Evolutionary conservation across 495 filamentous ascomycete genomes (phyloP), one percentile per base, ranked within the genome.

Genomic region (Hyaloscypha variabilis): DNA sequence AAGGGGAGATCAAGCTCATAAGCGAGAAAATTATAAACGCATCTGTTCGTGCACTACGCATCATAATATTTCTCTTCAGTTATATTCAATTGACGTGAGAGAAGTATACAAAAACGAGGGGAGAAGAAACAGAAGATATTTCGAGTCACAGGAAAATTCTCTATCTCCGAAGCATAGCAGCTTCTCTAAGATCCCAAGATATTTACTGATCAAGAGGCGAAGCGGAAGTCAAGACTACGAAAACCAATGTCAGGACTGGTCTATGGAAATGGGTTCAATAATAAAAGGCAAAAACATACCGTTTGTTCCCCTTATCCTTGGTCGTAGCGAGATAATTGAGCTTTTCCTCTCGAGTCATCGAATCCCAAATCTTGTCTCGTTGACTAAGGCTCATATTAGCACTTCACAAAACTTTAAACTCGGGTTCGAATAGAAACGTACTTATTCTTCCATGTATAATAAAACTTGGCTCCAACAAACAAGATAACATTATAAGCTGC

Each of bases 281-380:
- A 42, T 78, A 72, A 57, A 85, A 76, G 42, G 76, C 60, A 24
- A 84, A 82, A 66, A 82, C 81, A 39, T 82, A 82, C 80, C 90
- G 78, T 76, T 92, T 92, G 67, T 89, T 91, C 34, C 91, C 90
- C 63, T 81, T 79, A 66, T 91, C 84, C 14, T 72, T 82, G 28
- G 89, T 91, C 2, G 86, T 85, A 6, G 74, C 76, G 10, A 93
- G 75, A 69, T 93, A 94, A 28, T 80, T 74, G 25, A 84, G 73
- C 71, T 81, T 78, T 72, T 92, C 85, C 13, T 81, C 83, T 14
- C 78, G 76, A 17, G 75, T 81, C 88, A 93, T 88, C 0, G 73
- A 73, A 64, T 82, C 74, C 90, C 79, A 83, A 58, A 74, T 76
- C 24, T 59, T 29, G 58, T 77, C 77, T 3, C 75, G 74, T 39